Conservation (phyloP, 108 stramenopile genomes). For the Schizochytrium sp. region DNA sequence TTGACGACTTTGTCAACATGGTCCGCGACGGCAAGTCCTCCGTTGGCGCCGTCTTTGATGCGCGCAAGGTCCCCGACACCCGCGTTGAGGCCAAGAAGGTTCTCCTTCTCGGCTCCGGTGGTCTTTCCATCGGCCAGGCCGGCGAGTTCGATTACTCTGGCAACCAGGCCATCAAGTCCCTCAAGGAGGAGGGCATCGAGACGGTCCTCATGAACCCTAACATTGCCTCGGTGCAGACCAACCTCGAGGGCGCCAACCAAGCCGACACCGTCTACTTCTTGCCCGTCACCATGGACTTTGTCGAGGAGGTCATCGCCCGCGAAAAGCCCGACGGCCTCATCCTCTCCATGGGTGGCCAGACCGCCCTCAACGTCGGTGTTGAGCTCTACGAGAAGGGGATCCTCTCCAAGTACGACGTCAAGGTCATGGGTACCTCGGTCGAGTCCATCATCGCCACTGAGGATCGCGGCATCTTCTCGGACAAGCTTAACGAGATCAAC, state of each 20-base stretch:
- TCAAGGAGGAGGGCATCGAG: constrained; percentile 95
- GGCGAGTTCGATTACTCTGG: constrained; percentile 99
- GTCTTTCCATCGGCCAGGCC: constrained; percentile 95
- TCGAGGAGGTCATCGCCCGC: constrained; percentile 88
- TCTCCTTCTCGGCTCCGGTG: constrained; percentile 90
- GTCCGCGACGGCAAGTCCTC: constrained; percentile 21
- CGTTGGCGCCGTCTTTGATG: constrained; percentile 53
- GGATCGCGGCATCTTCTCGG: constrained; percentile 86
- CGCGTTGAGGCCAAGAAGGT: constrained; percentile 63
- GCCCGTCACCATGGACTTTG: constrained; percentile 86
- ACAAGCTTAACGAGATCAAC: constrained; percentile 83
- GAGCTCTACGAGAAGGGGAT: constrained; percentile 75
- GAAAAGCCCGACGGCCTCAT: constrained; percentile 95
- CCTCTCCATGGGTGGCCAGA: constrained; percentile 97
- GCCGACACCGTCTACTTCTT: constrained; percentile 94
- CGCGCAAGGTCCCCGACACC: constrained; percentile 27
- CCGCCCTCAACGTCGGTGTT: constrained; percentile 91
- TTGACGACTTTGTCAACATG: constrained; percentile 77
- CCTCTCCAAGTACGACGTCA: constrained; percentile 78
- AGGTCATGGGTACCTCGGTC: constrained; percentile 92
- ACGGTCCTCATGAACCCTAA: constrained; percentile 98
- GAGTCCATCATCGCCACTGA: constrained; percentile 89
- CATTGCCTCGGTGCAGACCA: constrained; percentile 97
- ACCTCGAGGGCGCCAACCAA: constrained; percentile 63
- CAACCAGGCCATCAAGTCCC: constrained; percentile 92